Base-by-base conservation (phyloP, 2,329 filamentous ascomycete genomes). In the Aureobasidium sp. region DNA sequence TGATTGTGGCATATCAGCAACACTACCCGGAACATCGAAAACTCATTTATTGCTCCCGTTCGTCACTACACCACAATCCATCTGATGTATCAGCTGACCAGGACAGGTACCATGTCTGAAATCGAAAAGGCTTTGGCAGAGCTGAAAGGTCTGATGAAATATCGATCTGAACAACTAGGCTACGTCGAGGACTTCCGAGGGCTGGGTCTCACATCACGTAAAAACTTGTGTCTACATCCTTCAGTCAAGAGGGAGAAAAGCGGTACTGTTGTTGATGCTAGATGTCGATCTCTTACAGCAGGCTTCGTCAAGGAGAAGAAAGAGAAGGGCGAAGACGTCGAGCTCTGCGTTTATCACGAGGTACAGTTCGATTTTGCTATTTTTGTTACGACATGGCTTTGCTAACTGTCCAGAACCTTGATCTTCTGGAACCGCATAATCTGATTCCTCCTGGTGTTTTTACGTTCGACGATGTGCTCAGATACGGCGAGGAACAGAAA, bases 261-360 rank as follows among this genome's bases (percentile, higher is more conserved):
- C 65, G 94, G 93, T 6, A 80, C 84, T 3, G 80, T 98, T 5
- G 93, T 98, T 40, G 93, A 98, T 74, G 88, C 94, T n/a, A 80
- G 90, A 59, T 98, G 93, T 71, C 83, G 93, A 67, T 95, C 90
- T 68, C 74, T 98, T 58, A 98, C 94, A 1, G 94, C 94, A 5
- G 90, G 91, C 2, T 98, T 98, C 67, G 87, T 98, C 58, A 95
- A 93, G 66, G 93, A 97, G 68, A 96, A 96, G 74, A 98, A 95
- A 68, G 89, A 95, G 49, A 84, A 86, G 52, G 93, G 93, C 12
- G 94, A 98, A 67, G 87, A 90, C 61, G 91, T 98, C 4, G 90
- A 96, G 39, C 74, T 95, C 17, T 98, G 93, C 73, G 80, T 95
- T 55, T 98, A 97, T 66, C 93, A 98, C 66, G 94, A 98, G 27